Conservation (phyloP, 2,329 filamentous ascomycete genomes). For the Neonectria coccinea region DNA sequence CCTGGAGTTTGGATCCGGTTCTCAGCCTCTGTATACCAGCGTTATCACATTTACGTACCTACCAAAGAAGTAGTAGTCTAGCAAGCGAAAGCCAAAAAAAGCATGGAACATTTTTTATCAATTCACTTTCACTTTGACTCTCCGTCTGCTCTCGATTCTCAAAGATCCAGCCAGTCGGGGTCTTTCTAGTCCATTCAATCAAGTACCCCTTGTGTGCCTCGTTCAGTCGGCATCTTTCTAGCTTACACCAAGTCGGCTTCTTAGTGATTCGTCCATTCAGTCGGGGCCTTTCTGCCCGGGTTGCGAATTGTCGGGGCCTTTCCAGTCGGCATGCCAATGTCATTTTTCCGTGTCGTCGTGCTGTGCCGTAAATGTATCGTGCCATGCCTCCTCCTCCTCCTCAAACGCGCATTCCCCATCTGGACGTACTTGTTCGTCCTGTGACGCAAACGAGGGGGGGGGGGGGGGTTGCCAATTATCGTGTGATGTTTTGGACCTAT, state of each 20-base stretch:
- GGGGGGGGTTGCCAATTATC: neutral
- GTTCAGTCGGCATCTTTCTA: neutral
- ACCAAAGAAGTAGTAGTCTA: conserved; percentile 1
- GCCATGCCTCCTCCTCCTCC: neutral
- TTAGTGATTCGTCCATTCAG: neutral
- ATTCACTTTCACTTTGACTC: neutral
- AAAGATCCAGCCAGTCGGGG: neutral
- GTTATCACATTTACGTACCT: neutral
- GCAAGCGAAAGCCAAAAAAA: conserved; percentile 16
- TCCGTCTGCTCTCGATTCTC: neutral
- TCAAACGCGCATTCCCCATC: neutral
- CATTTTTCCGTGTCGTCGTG: neutral
- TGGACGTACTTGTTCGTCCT: neutral
- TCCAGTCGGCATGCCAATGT: neutral
- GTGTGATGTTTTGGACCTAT: conserved; percentile 5
- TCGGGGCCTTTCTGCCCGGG: neutral
- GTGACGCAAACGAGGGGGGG: neutral
- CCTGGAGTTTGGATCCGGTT: conserved; percentile 4
- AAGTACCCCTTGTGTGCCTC: neutral
- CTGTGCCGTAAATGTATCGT: neutral
- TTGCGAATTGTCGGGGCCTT: neutral
- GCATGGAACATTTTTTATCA: conserved; percentile 7
- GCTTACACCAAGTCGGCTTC: no score
- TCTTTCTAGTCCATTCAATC: neutral
- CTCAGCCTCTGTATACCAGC: conserved; percentile 11